phyloP scores from a whole-genome alignment of 2,329 filamentous ascomycete genomes.

The Cryphonectria nitschkei region DNA sequence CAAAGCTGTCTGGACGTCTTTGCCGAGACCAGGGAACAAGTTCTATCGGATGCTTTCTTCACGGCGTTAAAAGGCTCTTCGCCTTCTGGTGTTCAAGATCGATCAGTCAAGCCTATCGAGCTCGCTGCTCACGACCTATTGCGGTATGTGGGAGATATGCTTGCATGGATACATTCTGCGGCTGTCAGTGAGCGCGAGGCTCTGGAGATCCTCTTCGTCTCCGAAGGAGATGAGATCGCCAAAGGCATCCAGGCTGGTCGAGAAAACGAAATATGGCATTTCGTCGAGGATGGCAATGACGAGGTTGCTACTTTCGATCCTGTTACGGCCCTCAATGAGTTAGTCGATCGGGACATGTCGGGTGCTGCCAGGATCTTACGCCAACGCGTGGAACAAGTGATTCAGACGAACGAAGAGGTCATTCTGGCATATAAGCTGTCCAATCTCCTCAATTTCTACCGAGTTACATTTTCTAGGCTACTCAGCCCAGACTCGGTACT shows the following conservation, averaged over 20 bases:
- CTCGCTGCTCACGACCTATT: slow-evolving; percentile 89
- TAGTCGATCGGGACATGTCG: slow-evolving; percentile 84
- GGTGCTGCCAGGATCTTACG: slow-evolving; percentile 83
- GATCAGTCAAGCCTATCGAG: slow-evolving; percentile 84
- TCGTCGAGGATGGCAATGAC: slow-evolving; percentile 62
- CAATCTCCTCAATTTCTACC: slow-evolving; percentile 89
- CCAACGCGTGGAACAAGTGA: slow-evolving; percentile 87
- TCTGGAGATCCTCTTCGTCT: slow-evolving; percentile 87
- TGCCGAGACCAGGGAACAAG: slow-evolving; percentile 83
- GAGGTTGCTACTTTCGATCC: slow-evolving; percentile 70
- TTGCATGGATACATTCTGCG: slow-evolving; percentile 94
- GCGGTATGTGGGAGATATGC: slow-evolving; percentile 93
- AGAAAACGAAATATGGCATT: slow-evolving; percentile 82
- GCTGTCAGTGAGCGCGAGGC: slow-evolving; percentile 93
- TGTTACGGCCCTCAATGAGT: slow-evolving; percentile 76
- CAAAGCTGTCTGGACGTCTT: slow-evolving; percentile 94
- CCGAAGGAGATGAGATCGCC: slow-evolving; percentile 85
- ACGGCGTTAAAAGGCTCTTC: slow-evolving; percentile 78
- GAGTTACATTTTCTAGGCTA: slow-evolving; percentile 79
- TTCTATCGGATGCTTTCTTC: slow-evolving; percentile 87
- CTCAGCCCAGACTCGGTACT: slow-evolving; percentile 71
- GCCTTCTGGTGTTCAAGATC: slow-evolving; percentile 60
- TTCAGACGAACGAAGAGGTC: slow-evolving; percentile 89
- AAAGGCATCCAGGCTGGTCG: slow-evolving; percentile 79
- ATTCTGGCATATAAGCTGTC: slow-evolving; percentile 88